Conservation (phyloP, 768 basidiomycete genomes). For the Boletus sp. region DNA sequence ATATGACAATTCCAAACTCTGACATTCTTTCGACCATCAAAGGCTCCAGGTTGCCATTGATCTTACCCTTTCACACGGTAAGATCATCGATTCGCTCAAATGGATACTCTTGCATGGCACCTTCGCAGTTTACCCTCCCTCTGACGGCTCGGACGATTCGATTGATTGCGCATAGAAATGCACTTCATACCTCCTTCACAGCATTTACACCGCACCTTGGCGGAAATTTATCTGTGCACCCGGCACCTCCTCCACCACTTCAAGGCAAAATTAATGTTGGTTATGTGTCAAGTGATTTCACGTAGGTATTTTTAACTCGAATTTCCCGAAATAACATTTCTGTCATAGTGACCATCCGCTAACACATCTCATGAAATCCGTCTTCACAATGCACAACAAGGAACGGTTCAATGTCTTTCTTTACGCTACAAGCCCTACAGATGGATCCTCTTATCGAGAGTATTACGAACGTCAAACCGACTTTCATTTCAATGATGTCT, state of each 20-base stretch:
- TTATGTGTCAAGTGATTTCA: slow-evolving; percentile 49
- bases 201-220: slow-evolving; percentile 36
- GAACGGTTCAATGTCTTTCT: slow-evolving; percentile 41
- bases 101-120: background rate
- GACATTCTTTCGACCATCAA: slow-evolving; percentile 24
- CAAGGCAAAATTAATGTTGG: slow-evolving; percentile 43
- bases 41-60: slow-evolving; percentile 37
- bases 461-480: slow-evolving; percentile 41
- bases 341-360: slow-evolving; percentile 46
- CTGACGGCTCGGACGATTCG: slow-evolving; percentile 41
- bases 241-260: slow-evolving; percentile 42
- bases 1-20: slow-evolving; percentile 16
- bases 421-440: slow-evolving; percentile 50
- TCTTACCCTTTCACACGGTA: slow-evolving; percentile 51
- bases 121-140: slow-evolving; percentile 46
- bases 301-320: slow-evolving; percentile 27
- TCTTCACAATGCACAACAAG: slow-evolving; percentile 44
- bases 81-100: slow-evolving; percentile 6
- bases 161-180: slow-evolving; percentile 47
- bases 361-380: slow-evolving; percentile 52
- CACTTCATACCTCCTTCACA: slow-evolving; percentile 44
- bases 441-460: slow-evolving; percentile 42
- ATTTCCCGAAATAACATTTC: background rate
- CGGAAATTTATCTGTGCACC: slow-evolving; percentile 32
- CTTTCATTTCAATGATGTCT: slow-evolving; percentile 42